Evolutionary conservation across 2,329 filamentous ascomycete species (phyloP), one percentile per base, ranked within the genome.

Genomic region (Sporothrix protearum): DNA sequence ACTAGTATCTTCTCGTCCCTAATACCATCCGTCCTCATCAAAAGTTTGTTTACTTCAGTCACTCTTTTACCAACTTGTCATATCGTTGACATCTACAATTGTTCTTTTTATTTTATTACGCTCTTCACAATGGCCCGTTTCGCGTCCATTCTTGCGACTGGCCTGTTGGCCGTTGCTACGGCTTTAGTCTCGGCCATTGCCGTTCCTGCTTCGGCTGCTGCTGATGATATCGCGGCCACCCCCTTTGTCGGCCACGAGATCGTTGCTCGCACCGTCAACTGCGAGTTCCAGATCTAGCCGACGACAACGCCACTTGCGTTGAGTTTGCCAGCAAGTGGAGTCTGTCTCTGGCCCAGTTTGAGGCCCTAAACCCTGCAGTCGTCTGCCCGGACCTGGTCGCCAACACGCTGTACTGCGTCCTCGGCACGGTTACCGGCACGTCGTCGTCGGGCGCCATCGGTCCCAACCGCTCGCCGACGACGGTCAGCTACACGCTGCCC

Each of bases 341-440:
- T 8, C 36, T 73, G 12, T 53, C 71, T 1, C 28, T 71, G 14
- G 68, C 73, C 28, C 61, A 68, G 9, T 71, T 76, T n/a, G 39
- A 55, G n/a, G 47, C 55, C n/a, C 55, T 76, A 42, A 76, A 76
- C 70, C 75, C 75, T 1, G 68, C 66, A 1, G 71, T 68, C 12
- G 36, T 12, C 28, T 76, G 74, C 51, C 71, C 74, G 2, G 19
- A 6, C 4, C 71, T 75, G 28, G 59, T 57, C 10, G 12, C 47
- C 1, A 64, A 64, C 70, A 59, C 69, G 61, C 19, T 36, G 42
- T 76, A 74, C 61, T 75, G 72, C 30, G 72, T 74, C 10, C 19
- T 73, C 2, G 74, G 73, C 10, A 67, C 67, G 7, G 71, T 68
- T 9, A 63, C 69, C 1, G 51, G 53, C 12, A 16, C 6, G 2